Evolutionary conservation across 306 rosid species (phyloP), one percentile per base, ranked within the genome.

Genomic region (Casuarina cunninghamiana): DNA sequence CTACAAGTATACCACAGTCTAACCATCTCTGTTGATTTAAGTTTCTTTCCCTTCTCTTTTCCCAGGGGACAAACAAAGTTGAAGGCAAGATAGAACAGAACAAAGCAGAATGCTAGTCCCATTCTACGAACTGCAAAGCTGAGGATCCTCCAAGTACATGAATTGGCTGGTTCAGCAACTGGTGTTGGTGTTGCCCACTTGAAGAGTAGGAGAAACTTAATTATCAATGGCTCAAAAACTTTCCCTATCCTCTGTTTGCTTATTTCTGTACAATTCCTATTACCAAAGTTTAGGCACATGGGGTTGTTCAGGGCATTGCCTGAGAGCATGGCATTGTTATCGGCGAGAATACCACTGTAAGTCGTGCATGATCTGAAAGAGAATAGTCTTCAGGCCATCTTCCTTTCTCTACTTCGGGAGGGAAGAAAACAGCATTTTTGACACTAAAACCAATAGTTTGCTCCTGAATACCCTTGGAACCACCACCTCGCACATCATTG

Each of bases 331-430:
- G 96, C 94, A 94, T 89, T 79, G 90, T 86, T 78, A 94, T 86
- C 1, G 97, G 97, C 1, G 97, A 89, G 71, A 94, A 94, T 0
- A 89, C 97, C 73, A 92, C 98, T 0, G 98, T 94, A 53, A 94
- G 97, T 45, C 93, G 86, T 35, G 98, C 98, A 71, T 94, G 98
- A 82, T 94, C 98, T 3, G 98, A 94, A 45, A 94, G 97, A 39
- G 88, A 90, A 74, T 90, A 94, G 80, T 94, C 89, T 42, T 94
- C 96, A 1, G 98, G 98, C 98, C 98, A 94, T 50, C 84, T 86
- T 75, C 98, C 98, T 77, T 82, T 92, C 92, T 94, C 98, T 48
- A 84, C 97, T 75, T 94, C 98, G 15, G 97, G 90, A 77, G 98
- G 98, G 81, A 84, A 94, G 63, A 94, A 73, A 50, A 90, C 96